A percentile compares a stretch with the other conserved stretches of the same genome.
phyloP scores from a whole-genome alignment of 1,284 basidiomycete genomes.

The Marasmius sp. region DNA sequence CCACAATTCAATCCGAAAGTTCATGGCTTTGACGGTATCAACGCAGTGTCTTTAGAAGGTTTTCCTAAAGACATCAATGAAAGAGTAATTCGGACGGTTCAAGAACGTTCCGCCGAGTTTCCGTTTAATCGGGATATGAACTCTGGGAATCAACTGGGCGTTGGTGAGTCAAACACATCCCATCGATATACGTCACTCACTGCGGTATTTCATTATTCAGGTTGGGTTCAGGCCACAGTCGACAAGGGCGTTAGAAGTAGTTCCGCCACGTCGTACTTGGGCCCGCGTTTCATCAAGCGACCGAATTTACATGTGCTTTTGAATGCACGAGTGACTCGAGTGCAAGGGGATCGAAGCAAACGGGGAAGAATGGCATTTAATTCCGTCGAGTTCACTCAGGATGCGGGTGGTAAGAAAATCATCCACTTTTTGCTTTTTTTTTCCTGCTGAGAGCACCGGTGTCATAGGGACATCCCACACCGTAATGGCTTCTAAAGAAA shows the following conservation, averaged over 20 bases:
- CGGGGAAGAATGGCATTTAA: background rate
- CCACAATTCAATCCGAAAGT: constrained; percentile 12
- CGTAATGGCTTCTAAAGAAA: constrained; percentile 19
- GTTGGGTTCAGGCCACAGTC: constrained; percentile 13
- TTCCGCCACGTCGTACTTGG: constrained; percentile 21
- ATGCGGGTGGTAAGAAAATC: constrained; percentile 22
- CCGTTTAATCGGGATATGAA: constrained; percentile 20
- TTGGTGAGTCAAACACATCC: constrained; percentile 11
- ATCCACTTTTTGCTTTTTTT: constrained; percentile 15
- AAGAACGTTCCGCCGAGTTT: constrained; percentile 13
- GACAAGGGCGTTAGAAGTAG: constrained; percentile 19
- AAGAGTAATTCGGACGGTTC: constrained; percentile 10
- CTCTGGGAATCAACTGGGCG: constrained; percentile 17
- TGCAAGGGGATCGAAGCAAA: too few species aligned
- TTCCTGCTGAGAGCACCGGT: background rate
- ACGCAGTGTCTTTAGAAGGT: constrained; percentile 9
- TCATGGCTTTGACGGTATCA: constrained; percentile 14
- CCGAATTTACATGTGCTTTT: constrained; percentile 23
- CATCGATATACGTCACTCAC: background rate
- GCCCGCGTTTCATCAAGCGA: constrained; percentile 7
- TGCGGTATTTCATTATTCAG: background rate
- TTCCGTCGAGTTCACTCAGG: constrained; percentile 2
- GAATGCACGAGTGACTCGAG: constrained; percentile 18
- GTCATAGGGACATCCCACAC: background rate
- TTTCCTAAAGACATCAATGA: constrained; percentile 7